Base-by-base conservation (phyloP, 352 stramenopile species). In the Pseudoperonospora humuli region DNA sequence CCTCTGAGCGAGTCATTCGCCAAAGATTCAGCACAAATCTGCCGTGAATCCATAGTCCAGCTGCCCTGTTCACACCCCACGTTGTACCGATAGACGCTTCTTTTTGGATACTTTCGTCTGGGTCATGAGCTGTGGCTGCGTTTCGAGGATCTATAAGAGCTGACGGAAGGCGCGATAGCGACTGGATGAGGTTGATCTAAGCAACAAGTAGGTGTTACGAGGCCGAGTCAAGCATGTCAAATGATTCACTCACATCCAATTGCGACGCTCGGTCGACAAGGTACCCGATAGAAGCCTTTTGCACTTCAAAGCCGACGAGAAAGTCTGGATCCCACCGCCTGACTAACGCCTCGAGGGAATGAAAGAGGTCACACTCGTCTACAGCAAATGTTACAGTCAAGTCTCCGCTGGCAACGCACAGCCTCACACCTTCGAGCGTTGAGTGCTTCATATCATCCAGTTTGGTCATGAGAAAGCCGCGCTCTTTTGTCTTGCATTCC, bases 11-110 rank as follows among this genome's bases (percentile, higher is more conserved):
- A 14, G 77, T 67, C 47, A 90, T 83, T 35, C 87, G 70, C 91
- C 91, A 97, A n/a, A 96, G 48, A 59, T 97, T 97, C 2, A 97
- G 50, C 35, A 97, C 75, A 39, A 91, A 84, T 9, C 91, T 70
- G 0, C 89, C 89, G 29, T 90, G 78, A 26, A 97, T 64, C 83
- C 84, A 96, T 25, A 96, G 50, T 0, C 87, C 86, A 11, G 82
- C 81, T 9, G 82, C 77, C 41, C 92, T 93, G 20, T 74, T 86
- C 18, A 89, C 64, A 27, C 77, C 77, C 73, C 78, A 90, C 1
- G 49, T 64, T 21, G 76, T 86, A n/a, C 76, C 81, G 28, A 90
- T 83, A 0, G 75, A 84, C 13, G 48, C 63, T 39, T 81, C 53
- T 3, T 41, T 59, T 52, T 59, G 41, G 11, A 57, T 64, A 2